Conservation (phyloP, 257 asterid species). For the Asclepias syriaca region DNA sequence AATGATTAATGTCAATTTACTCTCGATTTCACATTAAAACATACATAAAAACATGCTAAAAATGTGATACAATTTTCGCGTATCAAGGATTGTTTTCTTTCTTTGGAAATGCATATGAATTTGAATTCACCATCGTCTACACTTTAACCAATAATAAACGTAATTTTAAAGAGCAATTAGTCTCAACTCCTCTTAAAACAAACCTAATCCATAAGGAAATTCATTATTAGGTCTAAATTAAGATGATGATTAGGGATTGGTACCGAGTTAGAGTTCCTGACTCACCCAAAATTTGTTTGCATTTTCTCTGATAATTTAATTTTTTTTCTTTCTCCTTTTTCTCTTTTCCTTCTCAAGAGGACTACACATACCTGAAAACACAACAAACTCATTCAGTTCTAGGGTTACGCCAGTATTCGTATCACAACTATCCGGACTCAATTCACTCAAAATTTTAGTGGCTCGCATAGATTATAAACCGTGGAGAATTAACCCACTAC, state of each 20-base stretch:
- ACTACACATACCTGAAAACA: slow-evolving; percentile 30
- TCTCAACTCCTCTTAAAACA: slow-evolving; percentile 22
- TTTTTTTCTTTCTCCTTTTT: no score
- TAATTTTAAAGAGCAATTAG: slow-evolving; percentile 20
- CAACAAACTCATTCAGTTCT: slow-evolving; percentile 23
- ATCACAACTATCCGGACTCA: slow-evolving; percentile 15
- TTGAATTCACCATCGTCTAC: slow-evolving; percentile 62
- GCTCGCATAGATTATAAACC: slow-evolving; percentile 8
- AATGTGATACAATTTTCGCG: no score
- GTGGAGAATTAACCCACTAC: slow-evolving; percentile 13
- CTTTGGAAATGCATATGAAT: slow-evolving; percentile 57
- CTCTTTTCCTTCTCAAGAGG: slow-evolving; percentile 27
- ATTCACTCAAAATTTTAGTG: slow-evolving; percentile 14
- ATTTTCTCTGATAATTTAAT: no score
- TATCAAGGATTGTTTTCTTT: slow-evolving; percentile 36
- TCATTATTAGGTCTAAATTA: neutral
- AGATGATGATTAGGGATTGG: no score
- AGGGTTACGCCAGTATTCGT: slow-evolving; percentile 1
- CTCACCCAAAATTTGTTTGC: no score
- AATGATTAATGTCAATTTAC: no score
- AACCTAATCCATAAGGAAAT: slow-evolving; percentile 19
- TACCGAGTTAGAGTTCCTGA: no score
- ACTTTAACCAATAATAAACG: slow-evolving; percentile 33
- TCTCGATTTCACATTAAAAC: no score
- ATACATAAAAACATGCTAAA: no score